Evolutionary conservation across 2,329 filamentous ascomycete species (phyloP).

Genomic region (Cadophora sp.): DNA sequence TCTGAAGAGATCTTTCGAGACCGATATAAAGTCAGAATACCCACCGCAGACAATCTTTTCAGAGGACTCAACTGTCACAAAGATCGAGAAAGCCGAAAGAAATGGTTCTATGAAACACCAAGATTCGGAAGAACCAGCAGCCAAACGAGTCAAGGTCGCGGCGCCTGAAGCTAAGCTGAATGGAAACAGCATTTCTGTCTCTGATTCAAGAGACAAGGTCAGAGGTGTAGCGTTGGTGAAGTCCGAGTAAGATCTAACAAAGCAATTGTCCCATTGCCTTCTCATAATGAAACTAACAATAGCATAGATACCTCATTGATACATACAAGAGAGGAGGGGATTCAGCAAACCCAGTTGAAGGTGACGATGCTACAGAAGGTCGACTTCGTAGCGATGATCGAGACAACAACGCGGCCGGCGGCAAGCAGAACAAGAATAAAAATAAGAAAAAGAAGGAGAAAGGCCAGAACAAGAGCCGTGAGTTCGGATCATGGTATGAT

Average conservation of each 20-base stretch:
- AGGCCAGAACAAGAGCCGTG: constrained; percentile 84
- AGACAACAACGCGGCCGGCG: constrained; percentile 39
- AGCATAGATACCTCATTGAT: constrained; percentile 41
- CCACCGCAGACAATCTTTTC: constrained; percentile 35
- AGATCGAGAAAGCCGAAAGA: constrained; percentile 42
- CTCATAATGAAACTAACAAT: constrained; percentile 10
- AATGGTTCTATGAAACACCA: constrained; percentile 39
- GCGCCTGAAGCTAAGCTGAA: constrained; percentile 45
- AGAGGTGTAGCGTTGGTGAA: constrained; percentile 44
- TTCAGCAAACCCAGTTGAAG: constrained; percentile 42
- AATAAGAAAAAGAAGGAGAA: constrained; percentile 66
- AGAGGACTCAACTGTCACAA: constrained; percentile 42
- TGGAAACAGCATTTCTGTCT: constrained; percentile 2
- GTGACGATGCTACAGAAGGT: constrained; percentile 63
- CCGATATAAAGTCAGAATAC: constrained; percentile 29
- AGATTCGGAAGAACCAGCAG: constrained; percentile 50
- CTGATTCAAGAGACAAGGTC: constrained; percentile 38
- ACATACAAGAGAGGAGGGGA: constrained; percentile 25
- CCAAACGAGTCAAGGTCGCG: constrained; percentile 66
- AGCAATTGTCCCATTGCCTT: background rate
- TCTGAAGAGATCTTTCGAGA: constrained; percentile 39
- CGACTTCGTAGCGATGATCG: constrained; percentile 49
- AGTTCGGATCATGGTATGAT: constrained; percentile 82
- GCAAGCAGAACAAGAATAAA: constrained; percentile 50
- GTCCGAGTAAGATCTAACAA: constrained; percentile 37